Percentiles rank a stretch among this genome's conserved stretches.
These are phyloP conservation scores for Albizia julibrissin DNA, from an alignment of 306 rosid species.

Conservation along the genomic window DNA sequence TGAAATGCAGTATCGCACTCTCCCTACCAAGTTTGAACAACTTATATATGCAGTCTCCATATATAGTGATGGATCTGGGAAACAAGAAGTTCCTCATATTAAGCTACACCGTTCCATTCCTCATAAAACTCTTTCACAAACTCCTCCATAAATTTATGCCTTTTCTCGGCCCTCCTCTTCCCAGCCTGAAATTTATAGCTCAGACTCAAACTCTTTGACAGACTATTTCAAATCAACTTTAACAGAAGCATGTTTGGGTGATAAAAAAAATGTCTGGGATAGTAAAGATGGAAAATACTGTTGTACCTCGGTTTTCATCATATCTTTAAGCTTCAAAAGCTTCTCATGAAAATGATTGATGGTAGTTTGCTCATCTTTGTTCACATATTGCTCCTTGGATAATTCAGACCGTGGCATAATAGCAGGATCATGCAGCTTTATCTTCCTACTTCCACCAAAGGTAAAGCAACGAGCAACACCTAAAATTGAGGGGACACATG, in stretches of 20 bases:
- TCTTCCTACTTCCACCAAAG: slow-evolving; percentile 84
- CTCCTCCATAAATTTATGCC: slow-evolving; percentile 91
- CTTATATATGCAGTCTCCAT: background rate
- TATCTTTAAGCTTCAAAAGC: slow-evolving; percentile 84
- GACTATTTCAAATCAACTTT: slow-evolving; percentile 1
- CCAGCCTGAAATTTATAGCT: slow-evolving; percentile 69
- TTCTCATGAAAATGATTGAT: slow-evolving; percentile 92
- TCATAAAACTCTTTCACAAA: slow-evolving; percentile 75
- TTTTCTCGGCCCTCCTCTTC: slow-evolving; percentile 78
- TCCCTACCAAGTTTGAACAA: background rate
- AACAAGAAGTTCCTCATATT: slow-evolving; percentile 23
- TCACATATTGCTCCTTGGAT: slow-evolving; percentile 73
- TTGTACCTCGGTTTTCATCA: slow-evolving; percentile 89
- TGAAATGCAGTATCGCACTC: background rate
- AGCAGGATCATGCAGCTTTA: slow-evolving; percentile 70
- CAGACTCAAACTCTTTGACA: slow-evolving; percentile 14
- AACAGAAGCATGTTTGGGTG: background rate
- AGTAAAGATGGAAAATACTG: background rate
- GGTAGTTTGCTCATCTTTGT: slow-evolving; percentile 77
- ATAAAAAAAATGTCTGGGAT: background rate
- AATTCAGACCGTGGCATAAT: slow-evolving; percentile 60
- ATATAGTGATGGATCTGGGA: background rate
- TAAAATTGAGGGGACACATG: slow-evolving; percentile 28
- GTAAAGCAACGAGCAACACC: slow-evolving; percentile 97
- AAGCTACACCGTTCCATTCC: slow-evolving; percentile 76